phyloP scores from a whole-genome alignment of 495 filamentous ascomycete genomes.

The Aspergillus nanangensis region DNA sequence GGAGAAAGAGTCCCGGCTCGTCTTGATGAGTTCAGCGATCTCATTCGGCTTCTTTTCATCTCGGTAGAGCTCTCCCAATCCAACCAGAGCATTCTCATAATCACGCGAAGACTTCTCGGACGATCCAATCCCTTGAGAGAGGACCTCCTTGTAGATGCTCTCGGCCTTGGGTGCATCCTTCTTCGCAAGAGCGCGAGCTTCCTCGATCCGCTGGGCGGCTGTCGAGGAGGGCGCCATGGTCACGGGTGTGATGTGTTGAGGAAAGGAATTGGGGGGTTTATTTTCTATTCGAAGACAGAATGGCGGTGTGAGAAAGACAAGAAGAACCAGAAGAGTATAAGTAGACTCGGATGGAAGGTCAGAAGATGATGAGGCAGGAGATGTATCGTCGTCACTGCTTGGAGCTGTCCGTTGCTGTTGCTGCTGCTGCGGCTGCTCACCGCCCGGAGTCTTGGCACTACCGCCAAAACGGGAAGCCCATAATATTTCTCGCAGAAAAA shows the following conservation, averaged over 20 bases:
- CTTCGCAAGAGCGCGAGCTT: conserved; percentile 80
- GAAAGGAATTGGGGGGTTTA: not conserved
- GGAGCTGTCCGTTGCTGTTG: no score
- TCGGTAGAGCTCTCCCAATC: conserved; percentile 85
- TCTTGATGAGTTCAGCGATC: conserved; percentile 85
- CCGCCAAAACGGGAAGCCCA: not conserved
- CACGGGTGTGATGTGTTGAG: conserved; percentile 12
- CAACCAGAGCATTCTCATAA: conserved; percentile 69
- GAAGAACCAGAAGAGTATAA: not conserved
- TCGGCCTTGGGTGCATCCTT: conserved; percentile 76
- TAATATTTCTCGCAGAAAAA: not conserved
- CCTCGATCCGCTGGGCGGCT: conserved; percentile 61
- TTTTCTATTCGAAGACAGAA: not conserved
- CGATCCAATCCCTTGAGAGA: conserved; percentile 75
- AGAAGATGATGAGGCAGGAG: not conserved
- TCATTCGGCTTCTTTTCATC: conserved; percentile 84
- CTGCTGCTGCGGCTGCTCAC: not conserved
- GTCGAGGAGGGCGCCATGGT: conserved; percentile 49
- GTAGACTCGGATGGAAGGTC: not conserved
- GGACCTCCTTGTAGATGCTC: conserved; percentile 78
- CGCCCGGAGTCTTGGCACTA: not conserved
- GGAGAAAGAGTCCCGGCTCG: conserved; percentile 84
- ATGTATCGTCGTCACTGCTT: conserved; percentile 12
- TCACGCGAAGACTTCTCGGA: conserved; percentile 81
- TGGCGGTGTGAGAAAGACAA: not conserved